Base-by-base conservation (phyloP, 2,329 filamentous ascomycete species). In the Madurella fahalii region DNA sequence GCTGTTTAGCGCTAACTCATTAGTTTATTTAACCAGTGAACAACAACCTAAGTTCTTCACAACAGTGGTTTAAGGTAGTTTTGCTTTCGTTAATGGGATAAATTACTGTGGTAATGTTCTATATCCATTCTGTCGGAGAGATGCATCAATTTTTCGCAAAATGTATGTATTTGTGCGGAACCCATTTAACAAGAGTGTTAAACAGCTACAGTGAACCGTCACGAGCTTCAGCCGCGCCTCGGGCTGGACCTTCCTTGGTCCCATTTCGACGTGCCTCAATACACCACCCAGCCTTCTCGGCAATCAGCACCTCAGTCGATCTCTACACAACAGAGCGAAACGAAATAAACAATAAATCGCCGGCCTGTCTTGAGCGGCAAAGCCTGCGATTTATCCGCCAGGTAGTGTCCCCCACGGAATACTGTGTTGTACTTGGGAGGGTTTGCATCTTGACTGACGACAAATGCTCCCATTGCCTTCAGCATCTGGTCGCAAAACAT, bases 201-300 rank as follows among this genome's bases (percentile, higher is more conserved):
- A 48, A 20, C 15, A 20, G 32, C 31, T 47, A 52, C 51, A 31
- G 44, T 42, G 40, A 18, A 37, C 16, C 40, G 39, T 54, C 52
- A 54, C 52, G 48, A 51, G 55, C 51, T 47, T 41, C 51, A 52
- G 40, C 48, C 52, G 52, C 37, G 48, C n/a, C 34, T 49, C 31
- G 40, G 9, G 34, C 11, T 37, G 34, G 31, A 4, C 11, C 50
- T 34, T 42, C 55, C 37, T 46, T 52, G 54, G 48, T 49, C 34
- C 34, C 11, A 37, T 49, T 49, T 40, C 47, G 51, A 45, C 44
- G 39, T 46, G 51, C 55, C 53, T 57, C 43, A 53, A 42, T 47
- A 57, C 25, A 43, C 40, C 37, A 20, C 43, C n/a, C n/a, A n/a
- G n/a, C n/a, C n/a, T n/a, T n/a, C n/a, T 30, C 17, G 20, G 37